Evolutionary conservation across 345 rosid species (phyloP).

Genomic region (Eucalyptus globulus): DNA sequence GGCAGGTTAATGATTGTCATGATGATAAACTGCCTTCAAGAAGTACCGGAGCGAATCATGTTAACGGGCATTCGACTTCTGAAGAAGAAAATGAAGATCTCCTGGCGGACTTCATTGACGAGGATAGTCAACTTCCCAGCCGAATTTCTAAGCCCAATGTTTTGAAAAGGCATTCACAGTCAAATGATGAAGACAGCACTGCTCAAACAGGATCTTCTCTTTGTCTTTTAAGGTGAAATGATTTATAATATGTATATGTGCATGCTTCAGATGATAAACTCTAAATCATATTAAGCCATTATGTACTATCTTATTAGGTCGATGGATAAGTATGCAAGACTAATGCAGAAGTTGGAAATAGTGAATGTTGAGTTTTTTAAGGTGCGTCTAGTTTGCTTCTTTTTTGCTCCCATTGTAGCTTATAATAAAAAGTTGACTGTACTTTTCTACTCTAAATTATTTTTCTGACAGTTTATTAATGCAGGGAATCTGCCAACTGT

Average conservation of each 20-base stretch:
- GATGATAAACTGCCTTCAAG: constrained; percentile 23
- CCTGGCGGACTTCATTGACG: constrained; percentile 95
- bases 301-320: constrained; percentile 38
- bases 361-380: constrained; percentile 90
- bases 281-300: background rate
- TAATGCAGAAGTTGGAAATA: constrained; percentile 95
- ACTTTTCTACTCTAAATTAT: constrained; percentile 12
- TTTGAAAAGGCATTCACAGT: constrained; percentile 23
- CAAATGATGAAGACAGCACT: constrained; percentile 53
- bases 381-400: constrained; percentile 26
- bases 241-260: background rate
- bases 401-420: background rate
- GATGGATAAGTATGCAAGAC: constrained; percentile 97
- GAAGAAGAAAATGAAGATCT: constrained; percentile 98
- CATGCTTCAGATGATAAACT: background rate
- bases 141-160: constrained; percentile 47
- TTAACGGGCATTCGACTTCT: constrained; percentile 41
- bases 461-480: constrained; percentile 50
- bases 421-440: background rate
- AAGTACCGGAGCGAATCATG: constrained; percentile 16
- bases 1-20: constrained; percentile 10
- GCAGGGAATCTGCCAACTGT: constrained; percentile 98
- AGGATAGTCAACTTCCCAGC: constrained; percentile 98
- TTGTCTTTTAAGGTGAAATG: constrained; percentile 76
- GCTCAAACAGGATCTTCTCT: constrained; percentile 96